Percentiles rank a stretch among this genome's conserved stretches.
phyloP scores from a whole-genome alignment of 192 early-diverging fungal species.

The Paraglomus brasilianum region DNA sequence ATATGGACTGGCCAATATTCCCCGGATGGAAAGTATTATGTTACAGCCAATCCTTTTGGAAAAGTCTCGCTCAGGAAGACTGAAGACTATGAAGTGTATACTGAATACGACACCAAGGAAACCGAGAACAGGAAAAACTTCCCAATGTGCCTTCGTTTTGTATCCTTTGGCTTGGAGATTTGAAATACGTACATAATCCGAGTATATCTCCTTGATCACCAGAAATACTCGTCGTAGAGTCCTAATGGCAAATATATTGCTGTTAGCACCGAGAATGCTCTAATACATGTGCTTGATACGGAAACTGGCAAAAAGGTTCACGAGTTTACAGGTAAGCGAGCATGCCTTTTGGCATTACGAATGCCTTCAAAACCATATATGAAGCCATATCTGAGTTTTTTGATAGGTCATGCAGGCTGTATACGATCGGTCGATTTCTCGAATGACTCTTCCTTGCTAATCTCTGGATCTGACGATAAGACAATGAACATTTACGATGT shows the following conservation, averaged over 20 bases:
- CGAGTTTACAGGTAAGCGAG: constrained; percentile 36
- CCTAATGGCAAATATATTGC: constrained; percentile 69
- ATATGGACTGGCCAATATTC: constrained; percentile 66
- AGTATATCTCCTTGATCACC: too few species aligned
- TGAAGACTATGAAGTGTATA: constrained; percentile 43
- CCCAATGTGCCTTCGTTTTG: constrained; percentile 67
- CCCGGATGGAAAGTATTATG: constrained; percentile 64
- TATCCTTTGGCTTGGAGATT: constrained; percentile 31
- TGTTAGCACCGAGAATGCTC: constrained; percentile 59
- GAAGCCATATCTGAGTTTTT: neutral
- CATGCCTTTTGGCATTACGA: neutral
- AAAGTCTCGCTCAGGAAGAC: constrained; percentile 64
- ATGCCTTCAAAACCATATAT: neutral
- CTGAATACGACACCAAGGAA: neutral
- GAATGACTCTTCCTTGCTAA: constrained; percentile 3
- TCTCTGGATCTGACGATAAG: constrained; percentile 30
- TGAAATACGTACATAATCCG: too few species aligned
- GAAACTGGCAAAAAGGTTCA: constrained; percentile 43
- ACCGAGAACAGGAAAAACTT: constrained; percentile 67
- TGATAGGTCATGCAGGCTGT: constrained; percentile 5
- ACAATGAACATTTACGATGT: constrained; percentile 29
- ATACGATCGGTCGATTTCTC: constrained; percentile 25
- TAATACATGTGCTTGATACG: constrained; percentile 43
- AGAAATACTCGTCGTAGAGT: constrained; percentile 41
- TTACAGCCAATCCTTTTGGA: constrained; percentile 67